Conservation (phyloP, 306 rosid genomes). For the Sicyos baderoa region DNA sequence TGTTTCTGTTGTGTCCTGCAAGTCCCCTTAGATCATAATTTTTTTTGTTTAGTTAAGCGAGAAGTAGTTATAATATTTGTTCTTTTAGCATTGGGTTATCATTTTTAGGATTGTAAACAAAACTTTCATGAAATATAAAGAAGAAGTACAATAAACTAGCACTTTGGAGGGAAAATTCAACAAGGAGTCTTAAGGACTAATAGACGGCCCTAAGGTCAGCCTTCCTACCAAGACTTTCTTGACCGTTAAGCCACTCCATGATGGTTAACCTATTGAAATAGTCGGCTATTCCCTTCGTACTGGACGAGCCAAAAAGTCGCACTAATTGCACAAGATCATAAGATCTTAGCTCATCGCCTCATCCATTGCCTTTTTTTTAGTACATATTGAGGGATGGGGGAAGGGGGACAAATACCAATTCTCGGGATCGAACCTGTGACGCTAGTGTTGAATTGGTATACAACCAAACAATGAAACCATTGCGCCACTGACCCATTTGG, state of each 20-base stretch:
- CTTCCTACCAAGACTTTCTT: too few species aligned
- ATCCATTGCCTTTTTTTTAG: too few species aligned
- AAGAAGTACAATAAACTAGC: not conserved
- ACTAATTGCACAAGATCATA: not conserved
- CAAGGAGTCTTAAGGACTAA: not conserved
- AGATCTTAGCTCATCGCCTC: constrained; percentile 3
- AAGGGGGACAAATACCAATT: too few species aligned
- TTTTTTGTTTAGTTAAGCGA: not conserved
- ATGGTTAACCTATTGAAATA: not conserved
- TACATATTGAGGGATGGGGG: too few species aligned
- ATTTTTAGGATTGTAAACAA: not conserved
- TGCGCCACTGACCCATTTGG: too few species aligned
- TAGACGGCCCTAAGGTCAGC: too few species aligned
- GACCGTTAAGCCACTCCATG: too few species aligned
- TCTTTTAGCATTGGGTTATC: not conserved
- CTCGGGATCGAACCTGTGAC: too few species aligned
- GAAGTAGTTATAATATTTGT: not conserved
- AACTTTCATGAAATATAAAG: not conserved
- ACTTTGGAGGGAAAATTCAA: not conserved
- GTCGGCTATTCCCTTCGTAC: not conserved
- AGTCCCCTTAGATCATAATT: not conserved
- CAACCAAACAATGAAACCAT: too few species aligned
- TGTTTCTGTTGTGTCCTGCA: not conserved
- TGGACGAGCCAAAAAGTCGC: constrained; percentile 4
- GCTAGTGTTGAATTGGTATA: too few species aligned